Conservation (phyloP, 148 eudicot genomes). For the Persicaria tinctoria region DNA sequence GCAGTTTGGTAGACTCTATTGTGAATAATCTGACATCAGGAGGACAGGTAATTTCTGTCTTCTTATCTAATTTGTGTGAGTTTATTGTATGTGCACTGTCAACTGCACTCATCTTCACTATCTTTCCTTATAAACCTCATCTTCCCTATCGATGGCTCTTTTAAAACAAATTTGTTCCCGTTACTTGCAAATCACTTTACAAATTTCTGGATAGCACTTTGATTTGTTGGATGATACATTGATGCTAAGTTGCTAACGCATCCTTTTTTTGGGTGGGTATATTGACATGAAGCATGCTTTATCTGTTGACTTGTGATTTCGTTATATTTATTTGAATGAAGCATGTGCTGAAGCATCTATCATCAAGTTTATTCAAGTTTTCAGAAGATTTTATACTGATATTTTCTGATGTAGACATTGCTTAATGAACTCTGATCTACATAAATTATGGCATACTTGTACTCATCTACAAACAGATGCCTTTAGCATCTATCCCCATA, state of each 20-base stretch:
- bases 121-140: neutral
- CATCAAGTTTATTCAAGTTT: neutral
- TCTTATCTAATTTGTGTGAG: neutral
- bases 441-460: neutral
- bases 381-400: neutral
- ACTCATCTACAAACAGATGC: neutral
- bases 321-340: neutral
- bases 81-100: neutral
- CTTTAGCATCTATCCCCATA: too few relatives aligned
- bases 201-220: neutral
- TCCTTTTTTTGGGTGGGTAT: neutral
- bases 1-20: constrained; percentile 72
- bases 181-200: neutral
- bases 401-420: neutral
- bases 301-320: neutral
- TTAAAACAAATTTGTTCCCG: neutral
- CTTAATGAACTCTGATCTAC: neutral
- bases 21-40: constrained; percentile 39
- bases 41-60: constrained; percentile 60
- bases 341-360: neutral
- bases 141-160: neutral
- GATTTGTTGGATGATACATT: neutral
- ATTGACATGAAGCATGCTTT: neutral
- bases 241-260: neutral
- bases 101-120: neutral